These are phyloP conservation scores for Yamadazyma siamensis DNA, from an alignment of 1,139 yeast species.

Conservation along the genomic window DNA sequence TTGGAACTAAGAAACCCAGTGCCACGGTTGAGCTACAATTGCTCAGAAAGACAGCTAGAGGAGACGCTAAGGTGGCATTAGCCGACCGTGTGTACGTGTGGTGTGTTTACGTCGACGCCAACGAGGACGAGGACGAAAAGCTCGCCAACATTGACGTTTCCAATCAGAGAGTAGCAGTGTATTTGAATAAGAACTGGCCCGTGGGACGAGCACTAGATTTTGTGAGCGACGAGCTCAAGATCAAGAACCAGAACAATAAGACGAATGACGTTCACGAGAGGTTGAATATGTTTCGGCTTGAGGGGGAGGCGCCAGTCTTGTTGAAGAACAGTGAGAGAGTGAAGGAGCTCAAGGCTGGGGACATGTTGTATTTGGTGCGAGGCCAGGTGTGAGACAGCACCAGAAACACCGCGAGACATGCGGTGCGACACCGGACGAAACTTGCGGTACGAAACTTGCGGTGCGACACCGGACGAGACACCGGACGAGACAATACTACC, in stretches of 20 bases:
- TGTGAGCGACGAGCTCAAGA: constrained; percentile 51
- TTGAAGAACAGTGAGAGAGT: constrained; percentile 40
- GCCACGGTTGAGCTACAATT: constrained; percentile 24
- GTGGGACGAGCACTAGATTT: constrained; percentile 77
- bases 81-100: constrained; percentile 63
- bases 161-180: constrained; percentile 39
- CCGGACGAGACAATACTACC: too few relatives aligned
- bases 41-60: constrained; percentile 57
- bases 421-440: too few relatives aligned
- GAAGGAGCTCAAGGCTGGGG: constrained; percentile 12
- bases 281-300: constrained; percentile 42
- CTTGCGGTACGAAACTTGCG: too few relatives aligned
- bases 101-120: constrained; percentile 47
- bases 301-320: constrained; percentile 21
- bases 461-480: too few relatives aligned
- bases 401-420: neutral
- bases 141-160: constrained; percentile 24
- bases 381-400: constrained; percentile 11
- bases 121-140: constrained; percentile 23
- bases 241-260: constrained; percentile 56
- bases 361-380: constrained; percentile 49
- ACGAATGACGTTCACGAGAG: constrained; percentile 40
- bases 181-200: constrained; percentile 62
- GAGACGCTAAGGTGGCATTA: constrained; percentile 56
- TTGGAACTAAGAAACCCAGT: constrained; percentile 13